Percentiles rank a stretch among this genome's conserved stretches.
phyloP scores from a whole-genome alignment of 78 protist species.

The Planoprotostelium fungivorum region DNA sequence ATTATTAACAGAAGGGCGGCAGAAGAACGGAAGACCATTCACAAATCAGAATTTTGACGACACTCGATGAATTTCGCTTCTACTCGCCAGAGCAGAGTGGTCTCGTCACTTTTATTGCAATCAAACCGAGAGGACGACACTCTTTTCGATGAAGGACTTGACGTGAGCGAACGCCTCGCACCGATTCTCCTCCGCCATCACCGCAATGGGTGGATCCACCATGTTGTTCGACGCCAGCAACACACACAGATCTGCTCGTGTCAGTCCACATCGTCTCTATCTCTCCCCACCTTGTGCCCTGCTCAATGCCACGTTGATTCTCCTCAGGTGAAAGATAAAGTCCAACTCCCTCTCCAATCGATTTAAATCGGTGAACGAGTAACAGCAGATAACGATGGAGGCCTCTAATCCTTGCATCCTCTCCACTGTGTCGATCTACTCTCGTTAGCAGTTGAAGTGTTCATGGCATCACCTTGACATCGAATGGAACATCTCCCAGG shows the following conservation, averaged over 20 bases:
- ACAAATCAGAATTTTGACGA: no score
- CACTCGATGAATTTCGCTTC: no score
- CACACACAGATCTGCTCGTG: neutral
- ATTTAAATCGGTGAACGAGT: neutral
- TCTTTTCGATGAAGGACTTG: neutral
- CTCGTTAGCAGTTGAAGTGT: neutral
- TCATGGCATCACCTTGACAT: neutral
- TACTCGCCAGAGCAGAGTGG: no score
- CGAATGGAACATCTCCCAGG: neutral
- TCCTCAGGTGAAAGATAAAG: neutral
- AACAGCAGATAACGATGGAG: neutral
- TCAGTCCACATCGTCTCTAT: no score
- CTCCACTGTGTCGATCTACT: neutral
- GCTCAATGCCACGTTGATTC: neutral
- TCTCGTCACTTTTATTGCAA: no score
- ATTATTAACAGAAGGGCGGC: no score
- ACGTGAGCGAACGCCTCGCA: neutral
- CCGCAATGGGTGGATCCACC: neutral
- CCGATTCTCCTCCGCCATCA: neutral
- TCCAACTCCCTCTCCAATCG: neutral
- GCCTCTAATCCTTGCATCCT: neutral
- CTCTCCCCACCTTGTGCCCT: no score
- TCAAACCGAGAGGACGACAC: no score
- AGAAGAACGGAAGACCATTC: no score
- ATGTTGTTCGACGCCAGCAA: neutral